These are phyloP conservation scores for Xanthoparmelia taractica DNA, from an alignment of 495 filamentous ascomycete genomes.

Conservation along the genomic window DNA sequence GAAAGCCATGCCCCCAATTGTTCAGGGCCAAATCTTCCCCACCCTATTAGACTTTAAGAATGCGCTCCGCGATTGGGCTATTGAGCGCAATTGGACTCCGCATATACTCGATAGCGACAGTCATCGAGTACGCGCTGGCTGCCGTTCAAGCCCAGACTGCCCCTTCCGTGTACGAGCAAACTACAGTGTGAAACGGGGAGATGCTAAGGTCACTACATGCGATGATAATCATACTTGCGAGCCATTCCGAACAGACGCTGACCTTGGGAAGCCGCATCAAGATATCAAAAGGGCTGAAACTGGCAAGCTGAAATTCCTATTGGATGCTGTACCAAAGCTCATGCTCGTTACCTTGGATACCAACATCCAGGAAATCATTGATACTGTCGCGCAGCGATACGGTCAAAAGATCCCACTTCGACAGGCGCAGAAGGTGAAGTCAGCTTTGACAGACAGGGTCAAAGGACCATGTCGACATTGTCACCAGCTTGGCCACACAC, in stretches of 20 bases:
- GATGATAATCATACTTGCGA: constrained; percentile 33
- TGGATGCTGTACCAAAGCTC: constrained; percentile 26
- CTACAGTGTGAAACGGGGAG: constrained; percentile 31
- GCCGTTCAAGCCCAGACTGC: constrained; percentile 32
- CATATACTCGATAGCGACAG: constrained; percentile 37
- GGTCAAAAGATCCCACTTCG: constrained; percentile 25
- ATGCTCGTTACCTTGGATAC: constrained; percentile 22
- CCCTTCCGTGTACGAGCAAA: constrained; percentile 36
- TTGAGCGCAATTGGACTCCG: constrained; percentile 37
- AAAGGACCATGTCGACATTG: constrained; percentile 27
- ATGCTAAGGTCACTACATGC: constrained; percentile 34
- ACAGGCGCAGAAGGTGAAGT: constrained; percentile 28
- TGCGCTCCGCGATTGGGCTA: constrained; percentile 36
- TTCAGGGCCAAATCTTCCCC: constrained; percentile 32
- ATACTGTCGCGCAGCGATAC: constrained; percentile 23
- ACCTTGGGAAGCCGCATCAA: constrained; percentile 20
- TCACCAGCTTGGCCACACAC: constrained; percentile 23
- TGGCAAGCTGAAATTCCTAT: constrained; percentile 26
- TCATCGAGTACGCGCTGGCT: constrained; percentile 35
- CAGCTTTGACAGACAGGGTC: constrained; percentile 19
- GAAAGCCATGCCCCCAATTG: constrained; percentile 31
- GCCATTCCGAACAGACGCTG: constrained; percentile 14
- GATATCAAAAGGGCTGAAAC: constrained; percentile 28
- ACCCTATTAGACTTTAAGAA: constrained; percentile 34
- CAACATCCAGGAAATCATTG: constrained; percentile 23